Evolutionary conservation across 2,329 filamentous ascomycete species (phyloP), one percentile per base, ranked within the genome.

Genomic region (Apiospora koreana): DNA sequence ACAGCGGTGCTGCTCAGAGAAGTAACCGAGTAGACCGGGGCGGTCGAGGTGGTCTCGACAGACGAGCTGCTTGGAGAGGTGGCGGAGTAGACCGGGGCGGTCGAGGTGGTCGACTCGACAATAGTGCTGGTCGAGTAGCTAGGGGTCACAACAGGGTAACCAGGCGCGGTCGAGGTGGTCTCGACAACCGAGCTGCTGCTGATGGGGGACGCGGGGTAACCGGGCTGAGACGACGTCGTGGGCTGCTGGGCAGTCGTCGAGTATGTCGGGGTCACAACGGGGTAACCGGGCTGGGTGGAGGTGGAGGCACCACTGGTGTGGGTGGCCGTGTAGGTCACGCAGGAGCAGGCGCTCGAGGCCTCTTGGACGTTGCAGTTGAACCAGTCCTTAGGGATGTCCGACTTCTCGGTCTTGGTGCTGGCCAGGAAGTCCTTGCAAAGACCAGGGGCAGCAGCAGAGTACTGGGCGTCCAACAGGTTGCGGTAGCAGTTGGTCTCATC

Each of bases 221-320:
- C 31, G 21, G 54, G 54, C 31, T 62, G 18, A 38, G 54, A n/a
- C 54, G 50, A n/a, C 16, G 50, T 58, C 3, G 50, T 35, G 28
- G 50, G 50, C 50, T 58, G 54, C 54, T 62, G 54, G 16, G 23
- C 65, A n/a, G 64, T 43, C 58, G 58, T 64, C 65, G 42, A 31
- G 65, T 43, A 45, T 5, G 42, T 21, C 25, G 65, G 65, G 42
- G n/a, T 31, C 18, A 46, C 65, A 14, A 67, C 65, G 16, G 65
- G 58, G 58, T 64, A 64, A 41, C 58, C 58, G 28, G 58, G 58
- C 58, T 64, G 28, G 58, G 58, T 64, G 18, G 58, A 64, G 28
- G 58, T 38, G 3, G 58, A 64, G 28, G 31, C 58, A 4, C 21
- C 58, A 28, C 18, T 46, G 43, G 43, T 46, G 43, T 46, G 43